phyloP scores from a whole-genome alignment of 83 land plant genomes.

The Isoetes engelmannii region DNA sequence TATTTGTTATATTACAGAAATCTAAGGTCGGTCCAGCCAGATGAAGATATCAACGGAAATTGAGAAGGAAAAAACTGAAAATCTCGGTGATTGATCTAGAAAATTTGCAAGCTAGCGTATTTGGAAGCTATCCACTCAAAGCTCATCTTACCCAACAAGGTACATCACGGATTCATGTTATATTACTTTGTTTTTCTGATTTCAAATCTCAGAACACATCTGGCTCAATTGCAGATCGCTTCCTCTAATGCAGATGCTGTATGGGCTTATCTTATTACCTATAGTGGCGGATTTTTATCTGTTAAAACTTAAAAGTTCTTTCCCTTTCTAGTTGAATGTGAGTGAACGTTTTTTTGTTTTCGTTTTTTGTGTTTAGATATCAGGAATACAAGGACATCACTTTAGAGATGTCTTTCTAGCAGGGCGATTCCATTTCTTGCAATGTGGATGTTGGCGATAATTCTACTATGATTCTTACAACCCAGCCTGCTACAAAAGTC shows the following conservation, averaged over 20 bases:
- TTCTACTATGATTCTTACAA: constrained; percentile 61
- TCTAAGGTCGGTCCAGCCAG: too few relatives aligned
- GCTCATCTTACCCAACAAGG: constrained; percentile 18
- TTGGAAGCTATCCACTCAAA: constrained; percentile 25
- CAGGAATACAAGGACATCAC: neutral
- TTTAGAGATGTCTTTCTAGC: neutral
- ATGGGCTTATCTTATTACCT: constrained; percentile 73
- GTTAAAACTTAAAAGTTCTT: constrained; percentile 24
- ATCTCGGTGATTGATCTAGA: too few relatives aligned
- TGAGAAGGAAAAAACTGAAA: too few relatives aligned
- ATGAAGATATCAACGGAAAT: too few relatives aligned
- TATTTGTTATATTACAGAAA: too few relatives aligned
- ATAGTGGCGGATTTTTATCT: constrained; percentile 88
- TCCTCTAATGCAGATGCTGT: constrained; percentile 20
- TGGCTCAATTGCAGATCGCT: constrained; percentile 9
- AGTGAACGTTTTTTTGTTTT: neutral
- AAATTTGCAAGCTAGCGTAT: too few relatives aligned
- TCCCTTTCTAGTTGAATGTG: neutral
- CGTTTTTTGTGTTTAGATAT: neutral
- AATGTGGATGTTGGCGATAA: constrained; percentile 47
- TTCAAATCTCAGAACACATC: neutral
- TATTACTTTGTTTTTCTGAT: neutral
- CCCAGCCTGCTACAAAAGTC: constrained; percentile 85
- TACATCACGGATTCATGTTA: neutral
- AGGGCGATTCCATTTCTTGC: constrained; percentile 59